Evolutionary conservation across 169 alveolate genomes (phyloP), one percentile per base, ranked within the genome.

Genomic region (Cryptosporidium felis): DNA sequence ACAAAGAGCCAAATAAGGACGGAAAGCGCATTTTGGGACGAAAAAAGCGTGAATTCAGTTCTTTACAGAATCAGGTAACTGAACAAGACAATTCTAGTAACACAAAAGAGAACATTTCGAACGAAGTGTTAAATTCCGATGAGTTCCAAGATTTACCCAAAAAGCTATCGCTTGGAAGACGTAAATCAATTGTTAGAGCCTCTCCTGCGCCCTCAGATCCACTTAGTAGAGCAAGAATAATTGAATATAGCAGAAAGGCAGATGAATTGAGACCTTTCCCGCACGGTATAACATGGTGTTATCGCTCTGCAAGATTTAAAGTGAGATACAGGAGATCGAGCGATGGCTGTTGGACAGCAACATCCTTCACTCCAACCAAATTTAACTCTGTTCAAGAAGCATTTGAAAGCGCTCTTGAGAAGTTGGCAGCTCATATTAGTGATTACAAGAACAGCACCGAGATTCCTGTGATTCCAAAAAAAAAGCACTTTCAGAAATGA

Each of bases 251-350:
- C 30, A 36, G 56, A 56, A 40, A 74, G 30, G 85, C 85, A 0
- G 85, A 74, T 49, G 59, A 53, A 42, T 38, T 74, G 28, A 74
- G 85, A 34, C 85, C 85, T n/a, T 74, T 74, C 18, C 85, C 85
- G 2, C 85, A 74, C 26, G 85, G 85, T 1, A 74, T 74, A 53
- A 74, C 85, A 38, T 74, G 85, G 85, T 74, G 85, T 18, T 74
- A 74, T 44, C 65, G 85, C 28, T 74, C 85, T n/a, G 85, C 85
- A n/a, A 74, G 85, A 18, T 74, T 74, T 36, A 74, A 74, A 36
- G 85, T 74, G 36, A 49, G 85, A 53, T 74, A 74, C 38, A 49
- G 85, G 12, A 74, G 85, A 49, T 41, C 74, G 23, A 74, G 41
- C 12, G 85, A 74, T 53, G 66, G 66, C 26, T 49, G 85, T 36